phyloP scores from a whole-genome alignment of 805 yeast species.

The Spathaspora sp. region DNA sequence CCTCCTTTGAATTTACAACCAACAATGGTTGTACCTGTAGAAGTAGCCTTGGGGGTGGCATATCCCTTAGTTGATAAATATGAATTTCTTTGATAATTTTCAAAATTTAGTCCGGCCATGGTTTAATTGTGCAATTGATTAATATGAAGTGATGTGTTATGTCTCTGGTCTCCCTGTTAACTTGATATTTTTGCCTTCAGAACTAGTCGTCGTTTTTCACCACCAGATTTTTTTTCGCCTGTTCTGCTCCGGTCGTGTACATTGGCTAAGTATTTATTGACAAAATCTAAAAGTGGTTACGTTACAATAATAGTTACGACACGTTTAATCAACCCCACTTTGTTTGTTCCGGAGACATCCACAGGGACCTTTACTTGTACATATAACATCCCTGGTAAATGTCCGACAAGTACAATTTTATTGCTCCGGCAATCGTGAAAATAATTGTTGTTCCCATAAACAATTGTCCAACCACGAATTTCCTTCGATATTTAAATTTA shows the following conservation, averaged over 20 bases:
- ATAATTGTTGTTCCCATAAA: constrained; percentile 69
- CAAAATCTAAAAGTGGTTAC: not conserved
- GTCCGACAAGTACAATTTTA: constrained; percentile 44
- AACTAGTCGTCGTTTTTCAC: too few species aligned
- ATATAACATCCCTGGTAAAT: not conserved
- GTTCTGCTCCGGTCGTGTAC: not conserved
- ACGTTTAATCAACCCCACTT: too few species aligned
- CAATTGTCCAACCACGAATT: constrained; percentile 38
- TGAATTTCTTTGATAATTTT: constrained; percentile 87
- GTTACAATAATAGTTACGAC: not conserved
- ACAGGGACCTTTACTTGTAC: not conserved
- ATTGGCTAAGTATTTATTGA: not conserved
- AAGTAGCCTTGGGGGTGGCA: constrained; percentile 82
- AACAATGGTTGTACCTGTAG: constrained; percentile 99
- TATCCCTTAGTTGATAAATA: constrained; percentile 69
- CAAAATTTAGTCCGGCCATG: constrained; percentile 92
- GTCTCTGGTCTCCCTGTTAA: not conserved
- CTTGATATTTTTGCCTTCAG: not conserved
- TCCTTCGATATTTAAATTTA: constrained; percentile 37
- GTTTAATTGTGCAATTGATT: constrained; percentile 3
- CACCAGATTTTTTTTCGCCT: too few species aligned
- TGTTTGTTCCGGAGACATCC: too few species aligned
- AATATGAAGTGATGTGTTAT: not conserved
- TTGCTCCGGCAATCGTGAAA: constrained; percentile 64
- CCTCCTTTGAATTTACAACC: constrained; percentile 96